Evolutionary conservation across 2,329 filamentous ascomycete species (phyloP).

Genomic region (Juglanconis sp.): DNA sequence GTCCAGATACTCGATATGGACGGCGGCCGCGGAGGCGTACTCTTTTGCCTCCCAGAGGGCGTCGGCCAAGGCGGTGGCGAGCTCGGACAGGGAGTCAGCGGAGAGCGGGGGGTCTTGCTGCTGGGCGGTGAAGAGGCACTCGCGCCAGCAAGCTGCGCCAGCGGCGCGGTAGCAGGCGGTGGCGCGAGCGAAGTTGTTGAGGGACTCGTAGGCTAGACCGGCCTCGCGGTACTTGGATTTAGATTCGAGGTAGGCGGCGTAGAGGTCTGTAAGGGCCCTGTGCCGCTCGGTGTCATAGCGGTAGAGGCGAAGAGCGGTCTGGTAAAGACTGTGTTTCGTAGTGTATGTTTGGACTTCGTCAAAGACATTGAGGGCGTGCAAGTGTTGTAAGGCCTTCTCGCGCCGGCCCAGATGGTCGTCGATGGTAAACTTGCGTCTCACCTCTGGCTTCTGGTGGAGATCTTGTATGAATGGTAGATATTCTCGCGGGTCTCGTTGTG

Average conservation of each 20-base stretch:
- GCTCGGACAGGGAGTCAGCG: constrained; percentile 55
- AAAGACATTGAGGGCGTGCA: constrained; percentile 71
- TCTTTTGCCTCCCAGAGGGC: constrained; percentile 81
- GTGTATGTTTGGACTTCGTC: constrained; percentile 77
- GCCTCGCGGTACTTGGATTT: constrained; percentile 80
- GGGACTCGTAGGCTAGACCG: constrained; percentile 85
- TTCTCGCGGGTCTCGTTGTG: constrained; percentile 90
- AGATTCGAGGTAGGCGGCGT: constrained; percentile 73
- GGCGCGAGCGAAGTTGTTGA: constrained; percentile 70
- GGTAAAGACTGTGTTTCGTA: constrained; percentile 76
- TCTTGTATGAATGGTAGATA: constrained; percentile 93
- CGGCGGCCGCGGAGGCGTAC: constrained; percentile 72
- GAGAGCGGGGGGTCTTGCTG: constrained; percentile 61
- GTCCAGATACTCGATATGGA: constrained; percentile 76
- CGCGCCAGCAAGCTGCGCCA: constrained; percentile 76
- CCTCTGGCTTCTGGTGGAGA: constrained; percentile 68
- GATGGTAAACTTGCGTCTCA: constrained; percentile 76
- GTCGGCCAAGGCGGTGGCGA: constrained; percentile 74
- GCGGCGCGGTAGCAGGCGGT: constrained; percentile 81
- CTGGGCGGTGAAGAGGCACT: constrained; percentile 77
- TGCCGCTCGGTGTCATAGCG: constrained; percentile 73
- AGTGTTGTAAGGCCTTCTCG: constrained; percentile 72
- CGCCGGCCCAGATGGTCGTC: constrained; percentile 81
- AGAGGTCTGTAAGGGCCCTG: constrained; percentile 68
- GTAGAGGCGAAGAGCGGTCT: constrained; percentile 73